Evolutionary conservation across 2,329 filamentous ascomycete species (phyloP), one percentile per base, ranked within the genome.

Genomic region (Beauveria bassiana): DNA sequence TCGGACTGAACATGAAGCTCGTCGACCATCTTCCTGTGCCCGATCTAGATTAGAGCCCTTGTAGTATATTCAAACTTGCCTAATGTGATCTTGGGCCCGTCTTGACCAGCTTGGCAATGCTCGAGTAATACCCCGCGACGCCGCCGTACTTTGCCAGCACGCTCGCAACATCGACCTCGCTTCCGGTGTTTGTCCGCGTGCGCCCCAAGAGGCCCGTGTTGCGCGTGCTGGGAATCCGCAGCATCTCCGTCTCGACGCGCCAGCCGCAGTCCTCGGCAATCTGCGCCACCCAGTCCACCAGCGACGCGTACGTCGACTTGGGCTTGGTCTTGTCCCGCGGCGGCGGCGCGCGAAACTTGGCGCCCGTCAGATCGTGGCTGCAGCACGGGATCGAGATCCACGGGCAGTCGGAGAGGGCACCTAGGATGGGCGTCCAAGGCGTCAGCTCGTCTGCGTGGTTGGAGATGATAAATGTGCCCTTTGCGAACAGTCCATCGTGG

Each of bases 361-460:
- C 83, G 1, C 95, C 95, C 0, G 86, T 85, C 2, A 99, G 84
- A 62, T 89, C 83, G 75, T 98, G 92, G 65, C 91, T 96, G 77
- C 95, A 99, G 77, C 95, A 99, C 1, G 95, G 95, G 50, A 99
- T 96, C 67, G 90, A 89, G 64, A 99, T 85, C 73, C 97, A 99
- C 0, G 92, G 89, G 12, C 88, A 89, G 2, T 83, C 76, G 0
- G 88, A 92, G 1, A 91, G 77, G 7, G 85, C 84, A 1, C 91
- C 93, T 46, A 99, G 83, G 20, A 98, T 82, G 0, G 95, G 95
- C 0, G 95, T 98, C 95, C 95, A 99, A 0, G 91, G 86, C 0
- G 95, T 99, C 16, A 99, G 82, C 75, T 99, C 93, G 71, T 99
- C 95, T 12, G 93, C 93, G 72, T 99, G 95, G 70, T 99, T 99